Evolutionary conservation across 164 flowering plant species (phyloP), one percentile per base, ranked within the genome.

Genomic region (Santalum album): DNA sequence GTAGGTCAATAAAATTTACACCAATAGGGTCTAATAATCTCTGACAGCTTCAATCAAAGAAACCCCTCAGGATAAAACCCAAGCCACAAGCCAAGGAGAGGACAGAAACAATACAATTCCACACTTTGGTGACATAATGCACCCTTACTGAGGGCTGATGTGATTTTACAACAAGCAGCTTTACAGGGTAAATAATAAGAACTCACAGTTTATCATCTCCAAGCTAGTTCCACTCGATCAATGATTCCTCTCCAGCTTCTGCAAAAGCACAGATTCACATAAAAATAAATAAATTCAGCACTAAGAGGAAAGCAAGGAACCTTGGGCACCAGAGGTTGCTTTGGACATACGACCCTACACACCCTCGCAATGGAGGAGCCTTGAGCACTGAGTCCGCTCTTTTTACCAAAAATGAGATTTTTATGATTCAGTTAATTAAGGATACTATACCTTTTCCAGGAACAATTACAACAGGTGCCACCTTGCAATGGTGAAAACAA

Each of bases 401-500:
- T n/a, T n/a, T n/a, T n/a, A 38, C 20, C 32, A 17, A 1, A 1
- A 12, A 26, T 43, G 38, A 40, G 22, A 10, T 35, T 20, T 10
- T 25, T 1, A 48, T 9, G 47, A 16, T 46, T 26, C 24, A 10
- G 7, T 20, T 39, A 21, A 27, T 16, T 19, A 17, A 11, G 6
- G 20, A 42, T 39, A 5, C 39, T 29, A 48, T 70, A 86, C 96
- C 95, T 82, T 77, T 84, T 14, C 92, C 95, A 7, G 95, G 96
- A 61, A 91, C 90, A 25, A 88, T 73, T 34, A 91, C 71, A 39
- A 91, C 69, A 0, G 96, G 96, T 12, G 92, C 90, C 32, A 80
- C 42, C 75, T 86, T 86, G 58, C 98, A 88, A 58, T 86, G 62
- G 77, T 86, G 98, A 70, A 86, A 75, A 69, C 84, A 78, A 67